These are phyloP conservation scores for Exophiala aquamarina DNA, from an alignment of 2,329 filamentous ascomycete genomes.

Conservation along the genomic window DNA sequence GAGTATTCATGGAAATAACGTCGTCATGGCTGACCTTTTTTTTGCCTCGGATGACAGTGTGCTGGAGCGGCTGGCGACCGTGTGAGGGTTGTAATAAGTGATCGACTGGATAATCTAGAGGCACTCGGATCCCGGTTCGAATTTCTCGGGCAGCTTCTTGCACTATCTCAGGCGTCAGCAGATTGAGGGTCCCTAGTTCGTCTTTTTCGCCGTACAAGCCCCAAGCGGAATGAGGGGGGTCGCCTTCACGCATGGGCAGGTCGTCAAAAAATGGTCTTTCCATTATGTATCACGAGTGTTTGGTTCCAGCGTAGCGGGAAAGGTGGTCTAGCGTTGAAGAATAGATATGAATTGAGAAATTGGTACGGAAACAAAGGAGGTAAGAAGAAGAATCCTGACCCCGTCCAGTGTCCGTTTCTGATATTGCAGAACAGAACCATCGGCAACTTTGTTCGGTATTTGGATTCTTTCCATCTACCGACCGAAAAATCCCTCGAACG, in stretches of 20 bases:
- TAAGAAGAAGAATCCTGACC: too few relatives aligned
- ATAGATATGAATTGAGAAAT: too few relatives aligned
- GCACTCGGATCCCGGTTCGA: background rate
- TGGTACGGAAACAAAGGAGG: too few relatives aligned
- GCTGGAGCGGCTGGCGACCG: background rate
- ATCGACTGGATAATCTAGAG: background rate
- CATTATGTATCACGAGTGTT: too few relatives aligned
- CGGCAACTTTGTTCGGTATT: too few relatives aligned
- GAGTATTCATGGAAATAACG: constrained; percentile 16
- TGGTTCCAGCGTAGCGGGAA: too few relatives aligned
- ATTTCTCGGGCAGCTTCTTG: background rate
- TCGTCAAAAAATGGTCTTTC: background rate
- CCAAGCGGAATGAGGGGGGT: constrained; percentile 8
- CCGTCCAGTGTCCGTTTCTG: too few relatives aligned
- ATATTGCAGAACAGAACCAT: too few relatives aligned
- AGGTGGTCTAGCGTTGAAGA: too few relatives aligned
- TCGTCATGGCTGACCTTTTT: constrained; percentile 23
- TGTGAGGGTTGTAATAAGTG: background rate
- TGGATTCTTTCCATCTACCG: too few relatives aligned
- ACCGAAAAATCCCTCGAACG: too few relatives aligned
- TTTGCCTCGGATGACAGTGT: background rate
- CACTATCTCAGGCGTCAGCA: background rate
- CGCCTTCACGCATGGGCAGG: background rate
- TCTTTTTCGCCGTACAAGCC: background rate
- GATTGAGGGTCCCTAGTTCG: constrained; percentile 3